Base-by-base conservation (phyloP, 306 rosid genomes). In the barrel medic (Medicago truncatula) region DNA sequence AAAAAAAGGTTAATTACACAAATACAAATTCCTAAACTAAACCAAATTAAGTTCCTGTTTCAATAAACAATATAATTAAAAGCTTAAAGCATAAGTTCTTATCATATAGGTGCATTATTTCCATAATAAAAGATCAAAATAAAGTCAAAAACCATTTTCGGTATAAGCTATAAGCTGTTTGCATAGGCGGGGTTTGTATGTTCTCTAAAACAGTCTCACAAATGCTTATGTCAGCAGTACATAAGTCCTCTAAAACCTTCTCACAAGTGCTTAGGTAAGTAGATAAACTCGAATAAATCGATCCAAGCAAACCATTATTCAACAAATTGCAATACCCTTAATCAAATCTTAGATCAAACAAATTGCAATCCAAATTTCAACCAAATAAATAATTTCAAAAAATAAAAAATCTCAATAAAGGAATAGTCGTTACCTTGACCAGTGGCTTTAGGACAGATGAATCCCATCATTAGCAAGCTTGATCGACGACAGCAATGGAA, bases 391-490 rank as follows among this genome's bases (percentile, higher is more conserved):
- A 0, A 23, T 23, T n/a, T 46, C 16, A 7, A 28, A 58, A 58
- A 6, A 75, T 7, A 4, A 40, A 50, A 15, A 34, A 52, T 2
- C 23, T 18, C 16, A 10, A 39, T 15, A 15, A 25, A 39, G 21
- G 18, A 58, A 34, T 36, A 28, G 0, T 1, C 12, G 28, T 38
- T 57, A 92, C 98, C 99, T 85, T 23, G 84, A 75, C 68, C 31
- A n/a, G 41, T n/a, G 16, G 92, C 39, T 21, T 59, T 76, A 0
- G 76, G 70, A 61, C 98, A 96, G 61, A 65, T 15, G 62, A 79
- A 96, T 0, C 99, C 31, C 99, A 76, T 92, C 96, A 71, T 90
- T 91, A 3, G 86, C 98, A 70, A 96, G 85, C 2, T 87, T 62
- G 61, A 96, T 85, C 64, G 88, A 89, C 0, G 73, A 23, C 2